A percentile compares a stretch with the other conserved stretches of the same genome.
These are phyloP conservation scores for Cryphonectria carpinicola DNA, from an alignment of 2,329 filamentous ascomycete species.

Conservation along the genomic window DNA sequence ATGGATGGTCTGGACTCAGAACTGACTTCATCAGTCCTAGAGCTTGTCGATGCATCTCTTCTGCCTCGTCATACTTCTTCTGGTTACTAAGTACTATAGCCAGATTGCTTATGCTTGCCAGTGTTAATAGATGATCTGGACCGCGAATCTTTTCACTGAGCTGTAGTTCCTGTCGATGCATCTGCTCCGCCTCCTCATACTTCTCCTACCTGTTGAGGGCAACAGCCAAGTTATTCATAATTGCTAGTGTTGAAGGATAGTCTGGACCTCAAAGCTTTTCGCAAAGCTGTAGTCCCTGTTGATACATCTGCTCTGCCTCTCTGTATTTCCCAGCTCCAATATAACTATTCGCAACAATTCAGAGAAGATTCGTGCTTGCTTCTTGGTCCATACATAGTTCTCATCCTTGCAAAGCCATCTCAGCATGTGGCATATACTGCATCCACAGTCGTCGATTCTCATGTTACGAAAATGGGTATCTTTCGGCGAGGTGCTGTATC, in stretches of 20 bases:
- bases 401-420: not conserved
- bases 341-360: constrained; percentile 13
- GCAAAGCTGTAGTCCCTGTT: no score
- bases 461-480: not conserved
- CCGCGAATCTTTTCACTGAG: no score
- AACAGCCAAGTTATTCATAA: no score
- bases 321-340: not conserved
- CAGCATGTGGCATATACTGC: not conserved
- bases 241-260: no score
- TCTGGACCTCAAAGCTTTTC: no score
- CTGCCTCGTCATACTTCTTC: not conserved
- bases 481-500: not conserved
- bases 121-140: no score
- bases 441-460: not conserved
- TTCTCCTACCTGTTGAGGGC: no score
- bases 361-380: not conserved
- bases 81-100: not conserved
- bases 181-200: no score
- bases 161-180: no score
- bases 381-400: not conserved
- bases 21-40: not conserved
- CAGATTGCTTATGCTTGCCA: no score
- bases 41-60: not conserved
- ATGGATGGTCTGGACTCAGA: not conserved
- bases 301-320: constrained; percentile 9